A percentile compares a stretch with the other conserved stretches of the same genome.
Evolutionary conservation across 2,329 filamentous ascomycete genomes (phyloP).

Genomic region (Alternaria triticimaculans): DNA sequence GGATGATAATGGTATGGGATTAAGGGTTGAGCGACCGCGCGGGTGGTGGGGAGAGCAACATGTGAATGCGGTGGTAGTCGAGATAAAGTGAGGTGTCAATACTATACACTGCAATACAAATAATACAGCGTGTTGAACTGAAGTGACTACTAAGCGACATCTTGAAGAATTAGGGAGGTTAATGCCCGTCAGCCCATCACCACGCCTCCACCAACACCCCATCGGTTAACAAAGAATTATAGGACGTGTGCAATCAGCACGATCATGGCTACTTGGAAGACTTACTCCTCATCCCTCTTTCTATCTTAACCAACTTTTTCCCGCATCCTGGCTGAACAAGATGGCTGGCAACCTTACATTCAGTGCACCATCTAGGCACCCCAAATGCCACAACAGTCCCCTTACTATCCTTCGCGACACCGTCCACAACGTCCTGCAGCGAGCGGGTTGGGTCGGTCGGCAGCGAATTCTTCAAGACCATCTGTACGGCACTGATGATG

Average conservation of each 20-base stretch:
- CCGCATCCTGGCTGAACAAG: neutral
- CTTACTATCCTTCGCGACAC: neutral
- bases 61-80: neutral
- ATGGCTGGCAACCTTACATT: neutral
- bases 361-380: neutral
- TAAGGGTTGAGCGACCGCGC: too few species aligned
- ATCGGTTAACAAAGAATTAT: neutral
- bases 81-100: neutral
- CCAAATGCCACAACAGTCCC: neutral
- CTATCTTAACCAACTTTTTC: neutral
- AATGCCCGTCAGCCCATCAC: neutral
- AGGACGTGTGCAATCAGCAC: neutral
- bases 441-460: neutral
- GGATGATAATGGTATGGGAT: too few species aligned
- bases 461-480: neutral
- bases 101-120: neutral
- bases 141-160: neutral
- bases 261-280: neutral
- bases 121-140: neutral
- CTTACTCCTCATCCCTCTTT: neutral
- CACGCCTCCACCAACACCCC: neutral
- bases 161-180: neutral
- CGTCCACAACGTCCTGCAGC: neutral
- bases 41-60: neutral
- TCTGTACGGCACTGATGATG: neutral